Evolutionary conservation across 2,329 filamentous ascomycete species (phyloP).

Genomic region (Pseudopithomyces chartarum): DNA sequence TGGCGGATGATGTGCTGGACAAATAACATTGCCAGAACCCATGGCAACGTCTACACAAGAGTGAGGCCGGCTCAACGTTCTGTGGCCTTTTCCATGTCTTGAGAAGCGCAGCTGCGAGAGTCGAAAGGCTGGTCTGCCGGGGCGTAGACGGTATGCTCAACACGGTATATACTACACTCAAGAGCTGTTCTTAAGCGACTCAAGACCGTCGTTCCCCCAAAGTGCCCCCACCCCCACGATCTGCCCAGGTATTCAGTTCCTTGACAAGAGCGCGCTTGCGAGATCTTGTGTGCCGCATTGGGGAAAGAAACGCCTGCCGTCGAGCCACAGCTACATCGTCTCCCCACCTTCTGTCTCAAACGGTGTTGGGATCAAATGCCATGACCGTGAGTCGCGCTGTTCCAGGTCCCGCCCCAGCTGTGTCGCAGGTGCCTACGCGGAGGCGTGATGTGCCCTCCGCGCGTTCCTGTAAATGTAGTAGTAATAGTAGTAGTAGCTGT

Average conservation of each 20-base stretch:
- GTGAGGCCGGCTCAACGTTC: conserved; percentile 39
- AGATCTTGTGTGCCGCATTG: conserved; percentile 28
- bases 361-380: conserved; percentile 27
- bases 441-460: conserved; percentile 16
- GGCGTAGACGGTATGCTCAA: too few species aligned
- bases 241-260: conserved; percentile 22
- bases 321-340: conserved; percentile 13
- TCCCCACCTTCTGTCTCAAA: conserved; percentile 1
- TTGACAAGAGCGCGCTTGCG: conserved; percentile 27
- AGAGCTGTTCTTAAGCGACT: conserved; percentile 23
- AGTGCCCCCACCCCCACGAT: conserved; percentile 32
- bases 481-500: background rate
- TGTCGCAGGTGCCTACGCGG: conserved; percentile 25
- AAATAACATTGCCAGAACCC: conserved; percentile 33
- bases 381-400: conserved; percentile 41
- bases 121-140: conserved; percentile 12
- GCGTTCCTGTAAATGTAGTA: background rate
- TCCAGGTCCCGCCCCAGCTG: conserved; percentile 11
- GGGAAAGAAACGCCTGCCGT: conserved; percentile 12
- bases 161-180: too few species aligned
- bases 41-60: conserved; percentile 25
- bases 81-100: conserved; percentile 35
- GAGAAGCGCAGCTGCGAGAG: conserved; percentile 28
- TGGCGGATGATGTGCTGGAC: conserved; percentile 40
- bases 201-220: conserved; percentile 27